These are phyloP conservation scores for Entrophospora sp. DNA, from an alignment of 192 early-diverging fungal species.

Conservation along the genomic window DNA sequence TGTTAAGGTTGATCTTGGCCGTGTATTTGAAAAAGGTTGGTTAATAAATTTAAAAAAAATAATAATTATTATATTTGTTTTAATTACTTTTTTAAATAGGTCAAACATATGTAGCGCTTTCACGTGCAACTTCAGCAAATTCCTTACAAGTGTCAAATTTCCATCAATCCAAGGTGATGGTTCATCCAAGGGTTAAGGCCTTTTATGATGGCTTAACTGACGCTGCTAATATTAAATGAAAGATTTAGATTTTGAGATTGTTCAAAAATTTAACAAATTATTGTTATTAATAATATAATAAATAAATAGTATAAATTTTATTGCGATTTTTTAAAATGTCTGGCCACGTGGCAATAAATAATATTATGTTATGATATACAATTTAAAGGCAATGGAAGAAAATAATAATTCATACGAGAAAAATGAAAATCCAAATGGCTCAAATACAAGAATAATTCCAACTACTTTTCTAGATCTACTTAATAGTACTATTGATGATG, in stretches of 20 bases:
- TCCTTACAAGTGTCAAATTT: conserved; percentile 67
- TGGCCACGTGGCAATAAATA: no score
- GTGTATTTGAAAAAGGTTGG: conserved; percentile 66
- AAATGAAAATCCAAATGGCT: no score
- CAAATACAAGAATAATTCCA: neutral
- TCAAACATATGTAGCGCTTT: conserved; percentile 80
- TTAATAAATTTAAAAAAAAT: neutral
- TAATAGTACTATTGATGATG: conserved; percentile 6
- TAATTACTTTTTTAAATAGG: conserved; percentile 21
- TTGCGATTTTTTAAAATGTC: no score
- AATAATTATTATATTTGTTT: neutral
- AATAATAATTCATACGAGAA: no score
- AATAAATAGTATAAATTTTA: no score
- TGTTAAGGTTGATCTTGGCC: conserved; percentile 63
- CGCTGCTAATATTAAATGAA: no score
- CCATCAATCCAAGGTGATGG: conserved; percentile 54
- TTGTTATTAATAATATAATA: no score
- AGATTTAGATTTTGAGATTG: no score
- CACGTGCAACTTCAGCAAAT: conserved; percentile 62
- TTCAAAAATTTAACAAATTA: no score
- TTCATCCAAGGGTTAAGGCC: conserved; percentile 55
- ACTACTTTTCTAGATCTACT: neutral
- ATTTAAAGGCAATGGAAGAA: no score
- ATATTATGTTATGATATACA: no score
- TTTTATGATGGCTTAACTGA: no score